Evolutionary conservation across 345 rosid genomes (phyloP), one percentile per base, ranked within the genome.

Genomic region (Camelina sativa): DNA sequence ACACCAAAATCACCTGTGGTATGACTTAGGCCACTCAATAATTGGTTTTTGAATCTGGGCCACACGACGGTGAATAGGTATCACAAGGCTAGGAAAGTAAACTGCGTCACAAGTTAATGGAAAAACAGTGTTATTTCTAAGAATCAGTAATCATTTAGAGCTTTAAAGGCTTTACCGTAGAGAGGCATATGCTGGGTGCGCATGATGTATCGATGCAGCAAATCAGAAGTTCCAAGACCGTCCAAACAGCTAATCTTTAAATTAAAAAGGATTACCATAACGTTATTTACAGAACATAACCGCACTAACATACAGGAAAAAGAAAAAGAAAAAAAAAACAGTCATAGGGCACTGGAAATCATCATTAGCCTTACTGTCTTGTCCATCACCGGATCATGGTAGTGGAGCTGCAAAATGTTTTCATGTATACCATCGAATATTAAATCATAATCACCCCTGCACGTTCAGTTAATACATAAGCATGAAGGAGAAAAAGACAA

Each of bases 351-450:
- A 56, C 11, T n/a, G 57, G 59, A 51, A 77, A 48, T 56, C 41
- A 48, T 57, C 70, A 69, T 76, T 46, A 46, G 69, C 71, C 92
- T 80, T 90, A 90, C 98, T 52, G 97, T 92, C 80, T 92, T 95
- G 52, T 85, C 85, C 99, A 95, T 89, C 79, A 85, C 75, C 8
- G 99, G 99, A 89, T 92, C 97, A 82, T 95, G 99, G 82, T 87
- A 95, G 12, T 79, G 87, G 76, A 90, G 97, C 73, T 85, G 91
- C 83, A 95, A 84, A 67, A 95, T 57, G 82, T 95, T 95, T 75
- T 95, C 97, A 69, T 95, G 88, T 66, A 92, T 79, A 28, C 99
- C 99, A 77, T 95, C 93, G 62, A 89, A 81, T 76, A 95, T 83
- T 59, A 86, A 57, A 85, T 92, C 96, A 82, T 88, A 87, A 79